phyloP scores from a whole-genome alignment of 768 basidiomycete genomes.

The Amanita inopinata region DNA sequence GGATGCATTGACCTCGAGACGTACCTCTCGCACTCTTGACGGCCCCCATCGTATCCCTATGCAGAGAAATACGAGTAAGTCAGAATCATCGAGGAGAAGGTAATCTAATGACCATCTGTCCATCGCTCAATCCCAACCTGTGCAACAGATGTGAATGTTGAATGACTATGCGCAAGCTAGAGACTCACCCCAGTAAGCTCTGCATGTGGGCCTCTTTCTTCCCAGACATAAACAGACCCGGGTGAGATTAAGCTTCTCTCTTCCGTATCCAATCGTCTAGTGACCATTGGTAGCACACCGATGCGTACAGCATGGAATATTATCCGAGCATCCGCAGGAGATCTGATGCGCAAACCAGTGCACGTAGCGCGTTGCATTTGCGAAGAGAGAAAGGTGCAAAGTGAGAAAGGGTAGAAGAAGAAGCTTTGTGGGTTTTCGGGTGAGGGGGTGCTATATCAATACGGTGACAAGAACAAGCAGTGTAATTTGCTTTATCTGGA shows the following conservation, averaged over 20 bases:
- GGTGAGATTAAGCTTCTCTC: slow-evolving; percentile 64
- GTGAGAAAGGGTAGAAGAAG: slow-evolving; percentile 11
- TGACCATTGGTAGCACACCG: slow-evolving; percentile 67
- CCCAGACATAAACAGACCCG: slow-evolving; percentile 79
- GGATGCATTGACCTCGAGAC: slow-evolving; percentile 14
- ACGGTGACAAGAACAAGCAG: slow-evolving; percentile 14
- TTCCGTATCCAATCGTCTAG: slow-evolving; percentile 65
- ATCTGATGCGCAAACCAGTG: slow-evolving; percentile 40
- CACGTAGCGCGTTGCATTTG: slow-evolving; percentile 44
- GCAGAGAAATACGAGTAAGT: slow-evolving; percentile 1
- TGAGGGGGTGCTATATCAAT: slow-evolving; percentile 8
- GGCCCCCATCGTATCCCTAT: slow-evolving; percentile 68
- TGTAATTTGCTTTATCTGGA: slow-evolving; percentile 24
- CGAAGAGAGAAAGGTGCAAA: slow-evolving; percentile 11
- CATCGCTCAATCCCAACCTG: slow-evolving; percentile 79
- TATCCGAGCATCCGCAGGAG: slow-evolving; percentile 41
- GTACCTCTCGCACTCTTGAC: slow-evolving; percentile 67
- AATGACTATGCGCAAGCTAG: slow-evolving; percentile 7
- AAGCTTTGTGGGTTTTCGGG: background rate
- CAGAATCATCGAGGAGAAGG: background rate
- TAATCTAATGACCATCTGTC: slow-evolving; percentile 52
- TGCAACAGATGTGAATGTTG: no score
- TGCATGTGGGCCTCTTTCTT: slow-evolving; percentile 65
- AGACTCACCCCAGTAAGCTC: slow-evolving; percentile 63
- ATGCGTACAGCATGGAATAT: slow-evolving; percentile 69